phyloP scores from a whole-genome alignment of 495 filamentous ascomycete genomes.

The Daldinia childiae region DNA sequence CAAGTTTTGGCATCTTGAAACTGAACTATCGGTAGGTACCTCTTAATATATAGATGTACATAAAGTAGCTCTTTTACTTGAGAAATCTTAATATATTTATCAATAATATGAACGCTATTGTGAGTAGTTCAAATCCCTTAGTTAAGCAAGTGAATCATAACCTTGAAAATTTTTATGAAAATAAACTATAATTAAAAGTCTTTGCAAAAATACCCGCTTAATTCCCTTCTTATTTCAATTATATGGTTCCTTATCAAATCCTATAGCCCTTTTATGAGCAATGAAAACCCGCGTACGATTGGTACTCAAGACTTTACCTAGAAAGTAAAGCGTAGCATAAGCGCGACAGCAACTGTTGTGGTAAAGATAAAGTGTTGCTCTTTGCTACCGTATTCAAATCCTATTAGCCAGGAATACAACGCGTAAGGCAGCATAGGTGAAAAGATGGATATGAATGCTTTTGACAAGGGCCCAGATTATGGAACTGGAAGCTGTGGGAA shows the following conservation, averaged over 20 bases:
- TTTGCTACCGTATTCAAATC: not conserved
- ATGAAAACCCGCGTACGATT: not conserved
- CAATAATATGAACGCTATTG: too few species aligned
- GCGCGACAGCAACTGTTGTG: not conserved
- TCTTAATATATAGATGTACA: too few species aligned
- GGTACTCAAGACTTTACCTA: not conserved
- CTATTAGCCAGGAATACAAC: not conserved
- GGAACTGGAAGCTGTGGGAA: not conserved
- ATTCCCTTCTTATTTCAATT: too few species aligned
- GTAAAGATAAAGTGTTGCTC: not conserved
- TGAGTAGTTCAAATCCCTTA: too few species aligned
- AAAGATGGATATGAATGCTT: not conserved
- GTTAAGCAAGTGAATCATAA: not conserved
- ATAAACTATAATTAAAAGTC: not conserved
- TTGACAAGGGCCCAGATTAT: too few species aligned
- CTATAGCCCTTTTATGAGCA: too few species aligned
- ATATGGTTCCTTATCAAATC: too few species aligned
- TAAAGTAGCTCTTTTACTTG: too few species aligned
- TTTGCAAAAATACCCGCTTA: not conserved
- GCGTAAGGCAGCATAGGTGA: not conserved
- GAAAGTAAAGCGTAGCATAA: not conserved
- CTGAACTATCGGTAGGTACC: too few species aligned
- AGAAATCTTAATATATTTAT: too few species aligned
- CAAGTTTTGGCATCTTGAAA: too few species aligned
- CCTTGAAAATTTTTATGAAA: not conserved